Conservation (phyloP, 73 alveolate genomes). For the Stentor roeselii region DNA sequence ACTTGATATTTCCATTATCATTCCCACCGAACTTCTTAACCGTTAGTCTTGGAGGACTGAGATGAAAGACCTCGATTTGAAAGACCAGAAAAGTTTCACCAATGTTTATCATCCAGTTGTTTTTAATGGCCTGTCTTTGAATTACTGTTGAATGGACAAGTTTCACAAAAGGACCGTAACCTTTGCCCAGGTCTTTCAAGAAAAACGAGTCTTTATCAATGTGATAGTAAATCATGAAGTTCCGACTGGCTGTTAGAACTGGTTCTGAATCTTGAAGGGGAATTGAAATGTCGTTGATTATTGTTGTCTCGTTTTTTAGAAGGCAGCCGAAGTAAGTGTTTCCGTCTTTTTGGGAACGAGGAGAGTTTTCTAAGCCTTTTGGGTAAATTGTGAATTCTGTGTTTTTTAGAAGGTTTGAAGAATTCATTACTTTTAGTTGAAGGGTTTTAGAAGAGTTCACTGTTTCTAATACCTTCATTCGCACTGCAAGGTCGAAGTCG, state of each 20-base stretch:
- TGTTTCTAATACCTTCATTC: not conserved
- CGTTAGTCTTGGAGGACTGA: slow-evolving; percentile 42
- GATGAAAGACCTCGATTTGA: slow-evolving; percentile 46
- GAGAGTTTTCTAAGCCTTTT: slow-evolving; percentile 49
- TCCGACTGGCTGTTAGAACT: slow-evolving; percentile 59
- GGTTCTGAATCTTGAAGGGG: not conserved
- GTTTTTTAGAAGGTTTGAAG: slow-evolving; percentile 15
- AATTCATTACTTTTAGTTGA: not conserved
- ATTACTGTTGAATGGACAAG: slow-evolving; percentile 47
- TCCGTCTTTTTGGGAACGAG: slow-evolving; percentile 66
- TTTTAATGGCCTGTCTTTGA: slow-evolving; percentile 39
- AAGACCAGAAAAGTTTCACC: slow-evolving; percentile 80
- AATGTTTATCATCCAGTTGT: slow-evolving; percentile 69
- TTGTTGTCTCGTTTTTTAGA: not conserved
- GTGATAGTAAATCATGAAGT: slow-evolving; percentile 72
- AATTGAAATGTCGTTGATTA: not conserved
- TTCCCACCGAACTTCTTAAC: slow-evolving; percentile 42
- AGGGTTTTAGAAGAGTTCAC: not conserved
- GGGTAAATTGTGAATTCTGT: slow-evolving; percentile 44
- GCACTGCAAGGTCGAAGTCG: not conserved
- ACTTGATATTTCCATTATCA: slow-evolving; percentile 29
- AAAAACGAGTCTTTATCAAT: slow-evolving; percentile 43
- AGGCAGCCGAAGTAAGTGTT: slow-evolving; percentile 59
- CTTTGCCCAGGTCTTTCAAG: slow-evolving; percentile 74
- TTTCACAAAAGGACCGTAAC: slow-evolving; percentile 81